Conservation (phyloP, 495 filamentous ascomycete genomes). For the Venustampulla echinocandica region DNA sequence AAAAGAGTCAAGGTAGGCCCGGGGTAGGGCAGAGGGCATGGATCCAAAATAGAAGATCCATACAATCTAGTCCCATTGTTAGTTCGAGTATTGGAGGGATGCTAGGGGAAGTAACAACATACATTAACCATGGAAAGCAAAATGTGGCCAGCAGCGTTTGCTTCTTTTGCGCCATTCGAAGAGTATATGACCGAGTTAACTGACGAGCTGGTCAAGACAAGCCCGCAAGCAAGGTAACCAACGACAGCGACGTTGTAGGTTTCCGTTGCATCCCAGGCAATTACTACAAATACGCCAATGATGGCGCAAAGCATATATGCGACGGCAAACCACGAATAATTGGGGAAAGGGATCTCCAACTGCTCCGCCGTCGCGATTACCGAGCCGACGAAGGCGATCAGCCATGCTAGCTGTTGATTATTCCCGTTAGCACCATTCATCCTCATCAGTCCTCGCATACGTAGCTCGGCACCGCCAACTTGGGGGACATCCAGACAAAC, state of each 20-base stretch:
- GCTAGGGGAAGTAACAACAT: conserved; percentile 36
- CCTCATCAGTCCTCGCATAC: too few species aligned
- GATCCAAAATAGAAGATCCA: conserved; percentile 99
- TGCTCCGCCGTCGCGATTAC: conserved; percentile 60
- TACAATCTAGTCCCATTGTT: conserved; percentile 54
- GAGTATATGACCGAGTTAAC: conserved; percentile 75
- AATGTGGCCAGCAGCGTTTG: conserved; percentile 87
- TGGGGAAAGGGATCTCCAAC: conserved; percentile 48
- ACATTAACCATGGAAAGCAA: conserved; percentile 92
- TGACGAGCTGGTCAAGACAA: conserved; percentile 76
- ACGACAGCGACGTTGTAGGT: conserved; percentile 91
- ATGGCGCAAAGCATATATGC: conserved; percentile 80
- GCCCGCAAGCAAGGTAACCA: conserved; percentile 71
- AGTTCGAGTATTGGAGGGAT: background rate
- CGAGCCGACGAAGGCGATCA: conserved; percentile 82
- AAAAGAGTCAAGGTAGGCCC: conserved; percentile 91
- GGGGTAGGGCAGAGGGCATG: conserved; percentile 75
- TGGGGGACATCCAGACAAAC: conserved; percentile 26
- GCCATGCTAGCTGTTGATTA: conserved; percentile 70
- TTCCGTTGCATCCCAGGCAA: conserved; percentile 71
- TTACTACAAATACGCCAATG: conserved; percentile 64
- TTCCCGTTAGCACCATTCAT: conserved; percentile 22
- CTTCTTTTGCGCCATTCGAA: conserved; percentile 62
- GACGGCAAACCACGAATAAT: conserved; percentile 83
- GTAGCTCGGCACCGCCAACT: conserved; percentile 6